A percentile compares a stretch with the other conserved stretches of the same genome.
Evolutionary conservation across 2,329 filamentous ascomycete genomes (phyloP).

Genomic region (Annulohypoxylon truncatum): DNA sequence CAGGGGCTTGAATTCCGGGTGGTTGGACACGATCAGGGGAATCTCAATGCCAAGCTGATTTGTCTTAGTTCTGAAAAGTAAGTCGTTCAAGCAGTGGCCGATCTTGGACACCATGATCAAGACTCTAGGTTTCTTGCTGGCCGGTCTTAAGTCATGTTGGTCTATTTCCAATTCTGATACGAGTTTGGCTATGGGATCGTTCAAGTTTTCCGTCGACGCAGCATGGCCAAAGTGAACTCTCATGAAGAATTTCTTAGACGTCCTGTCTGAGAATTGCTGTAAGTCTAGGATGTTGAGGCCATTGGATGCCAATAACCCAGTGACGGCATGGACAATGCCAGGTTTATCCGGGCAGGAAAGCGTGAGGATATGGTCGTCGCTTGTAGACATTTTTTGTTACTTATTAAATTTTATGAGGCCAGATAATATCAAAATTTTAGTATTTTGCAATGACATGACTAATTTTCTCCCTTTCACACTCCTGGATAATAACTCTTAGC

Average conservation of each 20-base stretch:
- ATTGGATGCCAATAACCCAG: slow-evolving; percentile 77
- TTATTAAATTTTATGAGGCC: slow-evolving; percentile 20
- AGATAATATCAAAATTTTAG: slow-evolving; percentile 27
- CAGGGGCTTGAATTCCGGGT: slow-evolving; percentile 76
- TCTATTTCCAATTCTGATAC: slow-evolving; percentile 74
- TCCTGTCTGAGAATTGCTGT: slow-evolving; percentile 84
- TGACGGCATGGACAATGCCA: slow-evolving; percentile 87
- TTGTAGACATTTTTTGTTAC: slow-evolving; percentile 42
- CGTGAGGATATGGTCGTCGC: slow-evolving; percentile 76
- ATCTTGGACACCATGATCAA: slow-evolving; percentile 93
- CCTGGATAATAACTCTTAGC: slow-evolving; percentile 34
- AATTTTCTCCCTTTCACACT: slow-evolving; percentile 30
- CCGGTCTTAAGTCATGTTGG: slow-evolving; percentile 74
- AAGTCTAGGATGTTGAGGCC: slow-evolving; percentile 85
- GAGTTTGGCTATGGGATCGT: slow-evolving; percentile 67
- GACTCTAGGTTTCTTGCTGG: slow-evolving; percentile 76
- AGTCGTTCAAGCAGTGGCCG: slow-evolving; percentile 85
- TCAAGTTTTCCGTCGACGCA: slow-evolving; percentile 63
- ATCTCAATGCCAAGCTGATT: slow-evolving; percentile 80
- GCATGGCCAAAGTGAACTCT: slow-evolving; percentile 81
- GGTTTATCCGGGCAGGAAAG: slow-evolving; percentile 86
- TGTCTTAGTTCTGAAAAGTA: slow-evolving; percentile 81
- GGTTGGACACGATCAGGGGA: slow-evolving; percentile 84
- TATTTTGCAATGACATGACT: slow-evolving; percentile 40
- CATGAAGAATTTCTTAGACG: slow-evolving; percentile 85